Percentiles rank a stretch among this genome's conserved stretches.
These are phyloP conservation scores for Mycena haematopus DNA, from an alignment of 768 basidiomycete species.

Conservation along the genomic window DNA sequence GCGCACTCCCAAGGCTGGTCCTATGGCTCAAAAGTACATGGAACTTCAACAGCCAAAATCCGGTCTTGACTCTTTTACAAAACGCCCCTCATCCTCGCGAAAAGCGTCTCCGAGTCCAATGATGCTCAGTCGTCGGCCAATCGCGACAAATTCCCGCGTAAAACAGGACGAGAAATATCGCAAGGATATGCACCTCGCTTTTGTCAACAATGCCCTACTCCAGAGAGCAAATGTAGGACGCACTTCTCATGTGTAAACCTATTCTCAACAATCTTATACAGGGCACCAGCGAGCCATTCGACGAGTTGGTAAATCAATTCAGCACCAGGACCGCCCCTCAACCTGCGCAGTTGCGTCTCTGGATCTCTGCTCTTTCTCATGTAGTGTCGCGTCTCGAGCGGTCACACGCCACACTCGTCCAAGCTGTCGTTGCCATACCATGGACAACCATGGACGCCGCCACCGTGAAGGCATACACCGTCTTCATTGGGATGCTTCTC, in stretches of 20 bases:
- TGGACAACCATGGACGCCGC: slow-evolving; percentile 91
- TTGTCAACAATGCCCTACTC: slow-evolving; percentile 80
- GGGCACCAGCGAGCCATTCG: slow-evolving; percentile 79
- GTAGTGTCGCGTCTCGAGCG: slow-evolving; percentile 91
- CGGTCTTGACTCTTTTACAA: slow-evolving; percentile 51
- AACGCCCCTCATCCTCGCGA: slow-evolving; percentile 41
- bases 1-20: slow-evolving; percentile 72
- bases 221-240: slow-evolving; percentile 72
- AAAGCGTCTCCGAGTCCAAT: slow-evolving; percentile 37
- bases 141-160: slow-evolving; percentile 80
- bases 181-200: slow-evolving; percentile 85
- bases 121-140: slow-evolving; percentile 55
- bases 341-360: slow-evolving; percentile 69
- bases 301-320: slow-evolving; percentile 91
- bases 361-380: slow-evolving; percentile 88
- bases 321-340: slow-evolving; percentile 55
- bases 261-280: slow-evolving; percentile 44
- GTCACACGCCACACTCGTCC: slow-evolving; percentile 78
- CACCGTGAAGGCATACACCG: slow-evolving; percentile 87
- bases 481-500: slow-evolving; percentile 90
- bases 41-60: slow-evolving; percentile 46
- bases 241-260: slow-evolving; percentile 15
- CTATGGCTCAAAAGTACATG: slow-evolving; percentile 53
- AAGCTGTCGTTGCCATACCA: slow-evolving; percentile 85
- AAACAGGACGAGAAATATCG: slow-evolving; percentile 79